Evolutionary conservation across 1,284 basidiomycete genomes (phyloP).

Genomic region (Trichosporon inkin): DNA sequence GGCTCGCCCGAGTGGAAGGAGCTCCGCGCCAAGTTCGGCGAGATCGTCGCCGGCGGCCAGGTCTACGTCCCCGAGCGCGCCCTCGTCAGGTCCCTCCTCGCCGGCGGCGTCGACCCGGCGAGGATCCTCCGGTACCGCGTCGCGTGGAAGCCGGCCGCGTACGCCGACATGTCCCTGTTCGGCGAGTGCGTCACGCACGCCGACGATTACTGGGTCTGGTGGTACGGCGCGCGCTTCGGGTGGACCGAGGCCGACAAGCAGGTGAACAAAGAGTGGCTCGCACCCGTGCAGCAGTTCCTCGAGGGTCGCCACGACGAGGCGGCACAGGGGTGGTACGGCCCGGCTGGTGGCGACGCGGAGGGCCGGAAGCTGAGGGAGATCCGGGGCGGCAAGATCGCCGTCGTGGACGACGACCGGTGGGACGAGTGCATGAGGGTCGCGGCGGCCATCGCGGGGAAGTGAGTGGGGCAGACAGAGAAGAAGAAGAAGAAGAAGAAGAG

Average conservation of each 20-base stretch:
- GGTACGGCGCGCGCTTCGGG: conserved; percentile 25
- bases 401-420: conserved; percentile 29
- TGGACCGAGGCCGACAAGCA: conserved; percentile 17
- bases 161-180: conserved; percentile 4
- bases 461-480: neutral
- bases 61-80: conserved; percentile 25
- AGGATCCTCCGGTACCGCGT: conserved; percentile 25
- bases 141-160: conserved; percentile 17
- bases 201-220: conserved; percentile 29
- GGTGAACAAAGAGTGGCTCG: conserved; percentile 19
- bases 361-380: conserved; percentile 18
- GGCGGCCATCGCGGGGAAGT: conserved; percentile 6
- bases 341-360: conserved; percentile 1
- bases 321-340: conserved; percentile 24
- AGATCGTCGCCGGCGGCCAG: conserved; percentile 28
- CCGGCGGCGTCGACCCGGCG: conserved; percentile 18
- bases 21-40: conserved; percentile 23
- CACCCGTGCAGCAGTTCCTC: conserved; percentile 22
- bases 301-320: conserved; percentile 17
- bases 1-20: conserved; percentile 12
- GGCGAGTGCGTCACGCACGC: conserved; percentile 24
- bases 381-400: conserved; percentile 17
- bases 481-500: neutral
- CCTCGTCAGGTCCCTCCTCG: conserved; percentile 22
- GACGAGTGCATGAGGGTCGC: conserved; percentile 23